Evolutionary conservation across 441 rosid species (phyloP), one percentile per base, ranked within the genome.

Genomic region (Populus hybrid): DNA sequence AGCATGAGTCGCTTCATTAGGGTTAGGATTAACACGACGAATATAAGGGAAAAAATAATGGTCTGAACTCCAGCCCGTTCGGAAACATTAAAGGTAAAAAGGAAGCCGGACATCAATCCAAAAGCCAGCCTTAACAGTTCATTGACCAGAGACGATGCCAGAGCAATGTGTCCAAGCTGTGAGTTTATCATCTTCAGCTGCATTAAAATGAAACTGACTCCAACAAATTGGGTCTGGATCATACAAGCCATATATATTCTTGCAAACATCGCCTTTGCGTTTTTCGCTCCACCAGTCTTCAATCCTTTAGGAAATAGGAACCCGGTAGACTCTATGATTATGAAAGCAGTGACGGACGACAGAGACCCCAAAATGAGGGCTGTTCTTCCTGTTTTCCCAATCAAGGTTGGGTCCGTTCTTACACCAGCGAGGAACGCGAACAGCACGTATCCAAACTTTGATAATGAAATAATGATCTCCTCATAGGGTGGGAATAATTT

Each of bases 161-260:
- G 61, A 2, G 83, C 81, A 1, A 84, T 21, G 76, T 77, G 85
- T 20, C 87, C 87, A 12, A 84, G 64, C 70, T 75, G 73, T 0
- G 87, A 69, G 77, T 84, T 84, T 75, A 66, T 70, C 76, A 82
- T 75, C 76, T 80, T 80, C 36, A 81, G 85, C 70, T 36, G 40
- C 40, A 36, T 36, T 36, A 36, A 36, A 36, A 36, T 36, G 40
- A 36, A 36, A 36, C 40, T 78, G 24, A 84, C 72, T 6, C 81
- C 83, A 3, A 84, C 81, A 64, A 84, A 82, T 24, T 77, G 75
- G 64, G 53, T 57, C 1, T 10, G 61, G 14, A 57, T 71, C 6
- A 77, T 28, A 20, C n/a, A 7, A 26, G 14, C 42, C n/a, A 71
- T 38, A 30, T 63, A 77, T 20, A 34, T 24, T 5, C 16, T 35